Evolutionary conservation across 2,329 filamentous ascomycete genomes (phyloP), one percentile per base, ranked within the genome.

Genomic region (Fusarium oxysporum): DNA sequence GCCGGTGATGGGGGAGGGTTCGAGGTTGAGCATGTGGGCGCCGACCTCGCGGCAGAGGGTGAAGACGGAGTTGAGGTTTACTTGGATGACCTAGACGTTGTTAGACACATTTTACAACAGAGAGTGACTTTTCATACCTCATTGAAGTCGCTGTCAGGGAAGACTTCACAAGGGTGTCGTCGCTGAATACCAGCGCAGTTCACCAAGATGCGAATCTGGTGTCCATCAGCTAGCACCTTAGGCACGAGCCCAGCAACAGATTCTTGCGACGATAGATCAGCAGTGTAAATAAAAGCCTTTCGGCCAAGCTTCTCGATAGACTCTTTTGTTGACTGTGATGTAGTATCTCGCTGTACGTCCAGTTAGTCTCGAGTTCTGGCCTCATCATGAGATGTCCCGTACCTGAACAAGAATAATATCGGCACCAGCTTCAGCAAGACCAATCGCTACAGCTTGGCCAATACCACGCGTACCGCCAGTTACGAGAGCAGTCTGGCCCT

Each of bases 131-230:
- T 14, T 43, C 64, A 38, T 64, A 89, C 89, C 77, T 92, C 89
- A 78, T 92, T 88, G 88, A 94, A 97, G 83, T 96, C 93, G 48
- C 85, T 83, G 79, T 92, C 89, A 0, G 93, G 93, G 79, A 97
- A 97, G 66, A 88, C 82, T 76, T 94, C 90, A 47, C 92, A 90
- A 0, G 93, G 90, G 81, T 96, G 92, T 19, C 94, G 88, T 70
- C 91, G 88, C 82, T 97, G 95, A 79, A 97, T 95, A 32, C 95
- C 95, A 23, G 93, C 95, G 83, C 93, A 96, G 84, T 95, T 97
- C 76, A 97, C 84, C 12, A 97, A 88, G 78, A 97, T 93, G 78
- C 93, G 88, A 71, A 97, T 89, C 78, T 89, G 79, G 79, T 91
- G 86, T 54, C 88, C 88, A 77, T 91, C 89, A 45, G 85, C 83